Conservation (phyloP, 345 rosid genomes). For the Dipteronia dyeriana region DNA sequence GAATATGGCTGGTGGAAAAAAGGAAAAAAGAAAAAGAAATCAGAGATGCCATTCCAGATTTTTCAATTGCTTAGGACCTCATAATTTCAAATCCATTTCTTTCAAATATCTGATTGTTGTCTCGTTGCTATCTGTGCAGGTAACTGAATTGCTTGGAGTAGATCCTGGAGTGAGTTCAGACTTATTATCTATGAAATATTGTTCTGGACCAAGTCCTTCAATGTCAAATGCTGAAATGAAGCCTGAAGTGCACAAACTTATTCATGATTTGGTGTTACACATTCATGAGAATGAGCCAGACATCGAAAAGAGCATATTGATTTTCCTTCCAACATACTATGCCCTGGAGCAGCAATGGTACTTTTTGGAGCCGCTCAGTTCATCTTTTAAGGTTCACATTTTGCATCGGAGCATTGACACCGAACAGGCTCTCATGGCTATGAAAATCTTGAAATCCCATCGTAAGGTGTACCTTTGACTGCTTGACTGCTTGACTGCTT, state of each 20-base stretch:
- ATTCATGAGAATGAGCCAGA: constrained; percentile 79
- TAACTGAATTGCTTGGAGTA: constrained; percentile 56
- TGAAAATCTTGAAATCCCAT: constrained; percentile 82
- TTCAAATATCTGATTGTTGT: constrained; percentile 19
- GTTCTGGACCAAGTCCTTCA: constrained; percentile 65
- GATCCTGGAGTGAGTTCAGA: constrained; percentile 37
- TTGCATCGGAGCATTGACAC: constrained; percentile 86
- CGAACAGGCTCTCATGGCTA: constrained; percentile 79
- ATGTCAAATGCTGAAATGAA: constrained; percentile 62
- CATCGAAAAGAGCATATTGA: constrained; percentile 83
- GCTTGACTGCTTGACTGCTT: constrained; percentile 14
- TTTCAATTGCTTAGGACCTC: constrained; percentile 5
- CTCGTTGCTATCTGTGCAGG: constrained; percentile 43
- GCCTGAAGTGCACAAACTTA: constrained; percentile 72
- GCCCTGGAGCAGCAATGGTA: constrained; percentile 85
- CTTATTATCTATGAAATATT: constrained; percentile 41
- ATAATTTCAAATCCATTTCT: constrained; percentile 10
- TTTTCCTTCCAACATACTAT: constrained; percentile 90
- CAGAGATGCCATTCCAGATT: background rate
- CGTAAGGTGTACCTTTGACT: constrained; percentile 66
- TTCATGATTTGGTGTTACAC: constrained; percentile 65
- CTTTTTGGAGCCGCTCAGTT: constrained; percentile 52
- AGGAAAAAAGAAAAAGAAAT: background rate
- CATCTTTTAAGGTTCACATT: constrained; percentile 76
- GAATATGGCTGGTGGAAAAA: background rate